Conservation (phyloP, 768 basidiomycete genomes). For the Boletus reticuloceps region DNA sequence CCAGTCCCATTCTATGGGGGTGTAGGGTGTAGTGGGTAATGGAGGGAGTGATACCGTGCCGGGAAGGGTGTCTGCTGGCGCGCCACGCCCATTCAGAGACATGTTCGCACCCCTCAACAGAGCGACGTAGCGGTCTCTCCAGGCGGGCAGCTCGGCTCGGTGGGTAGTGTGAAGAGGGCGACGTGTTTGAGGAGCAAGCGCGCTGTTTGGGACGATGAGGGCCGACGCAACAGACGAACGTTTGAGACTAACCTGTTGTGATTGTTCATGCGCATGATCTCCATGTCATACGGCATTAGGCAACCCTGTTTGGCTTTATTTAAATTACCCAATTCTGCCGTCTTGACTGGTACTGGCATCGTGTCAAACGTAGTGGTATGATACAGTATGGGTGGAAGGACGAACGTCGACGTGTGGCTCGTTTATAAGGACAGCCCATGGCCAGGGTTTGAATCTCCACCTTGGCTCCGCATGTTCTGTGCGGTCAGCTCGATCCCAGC, state of each 20-base stretch:
- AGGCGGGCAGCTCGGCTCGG: not conserved
- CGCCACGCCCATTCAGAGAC: slow-evolving; percentile 2
- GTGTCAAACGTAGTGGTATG: too few species aligned
- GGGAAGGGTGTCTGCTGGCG: slow-evolving; percentile 1
- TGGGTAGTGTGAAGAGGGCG: not conserved
- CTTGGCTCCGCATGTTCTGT: not conserved
- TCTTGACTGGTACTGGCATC: slow-evolving; percentile 22
- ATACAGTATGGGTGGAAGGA: too few species aligned
- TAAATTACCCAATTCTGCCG: slow-evolving; percentile 13
- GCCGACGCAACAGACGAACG: not conserved
- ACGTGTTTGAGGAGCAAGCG: not conserved
- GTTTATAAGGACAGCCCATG: not conserved
- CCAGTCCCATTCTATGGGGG: slow-evolving; percentile 64
- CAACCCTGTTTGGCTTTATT: slow-evolving; percentile 29
- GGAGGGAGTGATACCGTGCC: slow-evolving; percentile 25
- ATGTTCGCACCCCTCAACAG: slow-evolving; percentile 8
- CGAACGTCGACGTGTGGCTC: not conserved
- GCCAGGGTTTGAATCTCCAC: slow-evolving; percentile 3
- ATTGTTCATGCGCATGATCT: slow-evolving; percentile 3
- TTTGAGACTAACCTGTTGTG: slow-evolving; percentile 20
- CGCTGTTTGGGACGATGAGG: slow-evolving; percentile 2
- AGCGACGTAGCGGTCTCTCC: slow-evolving; percentile 8
- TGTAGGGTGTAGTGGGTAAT: not conserved
- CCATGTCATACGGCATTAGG: slow-evolving; percentile 15
- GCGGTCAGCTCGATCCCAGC: too few species aligned